Conservation (phyloP, 345 rosid genomes). For the Murraya paniculata region DNA sequence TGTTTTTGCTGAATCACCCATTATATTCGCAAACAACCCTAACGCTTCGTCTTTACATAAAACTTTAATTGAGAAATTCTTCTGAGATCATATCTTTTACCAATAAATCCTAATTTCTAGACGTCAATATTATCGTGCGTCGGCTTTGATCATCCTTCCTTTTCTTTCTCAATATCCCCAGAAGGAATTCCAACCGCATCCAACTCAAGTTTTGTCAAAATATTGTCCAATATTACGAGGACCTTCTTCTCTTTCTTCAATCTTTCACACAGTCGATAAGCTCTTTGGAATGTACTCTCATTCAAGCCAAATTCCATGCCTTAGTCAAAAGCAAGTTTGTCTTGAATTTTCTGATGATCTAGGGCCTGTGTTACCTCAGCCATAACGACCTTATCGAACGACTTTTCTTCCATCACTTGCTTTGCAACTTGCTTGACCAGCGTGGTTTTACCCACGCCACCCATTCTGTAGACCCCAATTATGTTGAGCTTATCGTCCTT, state of each 20-base stretch:
- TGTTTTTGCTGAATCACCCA: not conserved
- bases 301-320: not conserved
- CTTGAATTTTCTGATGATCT: slow-evolving; percentile 6
- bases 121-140: slow-evolving; percentile 30
- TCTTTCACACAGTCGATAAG: not conserved
- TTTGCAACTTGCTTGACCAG: slow-evolving; percentile 6
- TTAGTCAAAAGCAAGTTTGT: not conserved
- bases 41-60: slow-evolving; percentile 7
- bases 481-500: not conserved
- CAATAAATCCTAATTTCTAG: slow-evolving; percentile 14
- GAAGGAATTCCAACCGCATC: not conserved
- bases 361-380: slow-evolving; percentile 1
- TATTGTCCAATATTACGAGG: no score
- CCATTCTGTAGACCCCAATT: no score
- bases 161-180: not conserved
- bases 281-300: not conserved
- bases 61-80: not conserved
- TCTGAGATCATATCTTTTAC: not conserved
- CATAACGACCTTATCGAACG: not conserved
- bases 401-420: not conserved
- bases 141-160: not conserved
- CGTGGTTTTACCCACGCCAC: slow-evolving; percentile 20
- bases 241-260: no score
- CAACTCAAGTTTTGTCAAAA: not conserved
- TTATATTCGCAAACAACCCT: not conserved